Evolutionary conservation across 805 yeast genomes (phyloP).

Genomic region (Komagataella phaffii): DNA sequence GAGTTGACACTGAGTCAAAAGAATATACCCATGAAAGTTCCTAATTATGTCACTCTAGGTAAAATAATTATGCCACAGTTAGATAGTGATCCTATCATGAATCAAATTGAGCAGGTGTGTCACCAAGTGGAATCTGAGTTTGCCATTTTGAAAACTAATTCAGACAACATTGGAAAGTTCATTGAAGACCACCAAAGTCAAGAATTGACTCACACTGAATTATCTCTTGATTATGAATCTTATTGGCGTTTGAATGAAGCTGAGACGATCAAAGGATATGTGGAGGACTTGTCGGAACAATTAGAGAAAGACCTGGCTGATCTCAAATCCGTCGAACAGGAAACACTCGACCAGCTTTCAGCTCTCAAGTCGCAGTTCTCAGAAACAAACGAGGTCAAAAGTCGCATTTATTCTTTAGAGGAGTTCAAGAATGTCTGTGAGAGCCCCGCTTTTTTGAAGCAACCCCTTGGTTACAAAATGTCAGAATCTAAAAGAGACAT

Average conservation of each 20-base stretch:
- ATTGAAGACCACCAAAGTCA: slow-evolving; percentile 11
- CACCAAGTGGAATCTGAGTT: slow-evolving; percentile 18
- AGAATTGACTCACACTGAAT: slow-evolving; percentile 10
- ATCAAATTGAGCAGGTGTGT: slow-evolving; percentile 13
- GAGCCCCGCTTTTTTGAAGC: background rate
- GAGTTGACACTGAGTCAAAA: slow-evolving; percentile 12
- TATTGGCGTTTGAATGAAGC: slow-evolving; percentile 19
- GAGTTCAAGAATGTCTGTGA: background rate
- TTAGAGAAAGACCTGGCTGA: background rate
- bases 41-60: slow-evolving; percentile 10
- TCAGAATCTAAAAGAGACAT: background rate
- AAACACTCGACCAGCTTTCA: background rate
- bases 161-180: slow-evolving; percentile 8
- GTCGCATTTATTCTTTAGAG: background rate
- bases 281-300: background rate
- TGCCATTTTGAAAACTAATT: slow-evolving; percentile 11
- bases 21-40: slow-evolving; percentile 11
- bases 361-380: background rate
- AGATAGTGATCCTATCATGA: slow-evolving; percentile 7
- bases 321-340: background rate
- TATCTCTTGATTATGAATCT: slow-evolving; percentile 10
- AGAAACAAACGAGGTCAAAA: background rate
- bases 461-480: background rate
- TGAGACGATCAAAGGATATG: slow-evolving; percentile 5
- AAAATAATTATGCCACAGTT: slow-evolving; percentile 2